Percentiles rank a stretch among this genome's conserved stretches.
phyloP scores from a whole-genome alignment of 495 filamentous ascomycete species.

The Haplographium delicatum region DNA sequence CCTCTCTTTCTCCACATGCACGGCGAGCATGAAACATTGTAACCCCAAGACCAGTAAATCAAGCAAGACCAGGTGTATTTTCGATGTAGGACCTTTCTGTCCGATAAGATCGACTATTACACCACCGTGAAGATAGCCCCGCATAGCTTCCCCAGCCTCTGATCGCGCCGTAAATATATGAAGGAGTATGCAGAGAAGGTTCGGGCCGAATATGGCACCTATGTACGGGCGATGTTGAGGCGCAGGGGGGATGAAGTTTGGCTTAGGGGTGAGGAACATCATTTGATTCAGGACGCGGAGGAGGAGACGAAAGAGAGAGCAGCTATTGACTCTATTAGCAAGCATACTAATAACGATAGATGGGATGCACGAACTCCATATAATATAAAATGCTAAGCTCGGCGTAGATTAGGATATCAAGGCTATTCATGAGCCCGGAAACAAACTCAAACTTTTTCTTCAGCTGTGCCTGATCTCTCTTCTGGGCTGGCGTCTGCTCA shows the following conservation, averaged over 20 bases:
- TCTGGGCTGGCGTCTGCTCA: conserved; percentile 25
- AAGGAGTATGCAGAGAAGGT: conserved; percentile 65
- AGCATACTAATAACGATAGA: not conserved
- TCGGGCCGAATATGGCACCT: conserved; percentile 63
- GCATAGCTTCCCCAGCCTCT: conserved; percentile 65
- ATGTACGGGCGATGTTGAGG: conserved; percentile 65
- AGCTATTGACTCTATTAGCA: conserved; percentile 44
- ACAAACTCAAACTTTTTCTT: conserved; percentile 61
- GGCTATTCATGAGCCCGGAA: conserved; percentile 60
- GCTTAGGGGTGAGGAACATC: conserved; percentile 76
- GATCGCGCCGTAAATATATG: conserved; percentile 60
- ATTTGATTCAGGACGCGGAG: conserved; percentile 66
- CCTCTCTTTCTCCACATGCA: conserved; percentile 64
- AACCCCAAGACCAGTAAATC: conserved; percentile 61
- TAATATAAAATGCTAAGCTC: conserved; percentile 82
- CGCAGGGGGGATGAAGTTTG: conserved; percentile 48
- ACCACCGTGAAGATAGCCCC: conserved; percentile 81
- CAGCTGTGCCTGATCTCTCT: conserved; percentile 41
- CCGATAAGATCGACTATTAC: conserved; percentile 85
- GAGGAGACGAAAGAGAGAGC: conserved; percentile 68
- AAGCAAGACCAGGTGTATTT: conserved; percentile 54
- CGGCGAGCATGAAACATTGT: conserved; percentile 69
- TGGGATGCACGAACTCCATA: conserved; percentile 70
- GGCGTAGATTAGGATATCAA: conserved; percentile 78
- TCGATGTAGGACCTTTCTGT: conserved; percentile 68